phyloP scores from a whole-genome alignment of 2,329 filamentous ascomycete genomes.

The Emmonsiellopsis sp. region DNA sequence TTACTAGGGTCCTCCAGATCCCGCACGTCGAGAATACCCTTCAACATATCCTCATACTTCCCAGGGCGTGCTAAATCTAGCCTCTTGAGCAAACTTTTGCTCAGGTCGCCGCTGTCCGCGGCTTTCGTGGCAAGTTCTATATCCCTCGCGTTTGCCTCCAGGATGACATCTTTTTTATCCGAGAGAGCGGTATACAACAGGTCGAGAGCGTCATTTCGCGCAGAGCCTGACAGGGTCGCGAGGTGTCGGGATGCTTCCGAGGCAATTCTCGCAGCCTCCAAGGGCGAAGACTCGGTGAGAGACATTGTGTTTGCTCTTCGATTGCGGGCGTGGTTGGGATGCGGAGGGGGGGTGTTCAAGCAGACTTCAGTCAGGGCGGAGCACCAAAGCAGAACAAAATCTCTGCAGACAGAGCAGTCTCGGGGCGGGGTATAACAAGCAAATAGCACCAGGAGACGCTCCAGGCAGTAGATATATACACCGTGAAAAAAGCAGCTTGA shows the following conservation, averaged over 20 bases:
- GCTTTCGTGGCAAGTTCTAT: slow-evolving; percentile 65
- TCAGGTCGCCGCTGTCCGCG: slow-evolving; percentile 66
- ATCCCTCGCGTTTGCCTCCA: slow-evolving; percentile 79
- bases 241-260: slow-evolving; percentile 75
- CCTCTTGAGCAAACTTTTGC: slow-evolving; percentile 74
- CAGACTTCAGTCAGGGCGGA: too few species aligned
- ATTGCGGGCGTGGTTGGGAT: too few species aligned
- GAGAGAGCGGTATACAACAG: slow-evolving; percentile 71
- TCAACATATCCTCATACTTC: slow-evolving; percentile 97
- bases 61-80: slow-evolving; percentile 78
- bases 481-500: too few species aligned
- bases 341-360: too few species aligned
- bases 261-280: slow-evolving; percentile 67
- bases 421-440: too few species aligned
- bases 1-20: slow-evolving; percentile 75
- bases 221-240: slow-evolving; percentile 64
- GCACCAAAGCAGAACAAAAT: too few species aligned
- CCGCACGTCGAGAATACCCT: slow-evolving; percentile 84
- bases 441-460: too few species aligned
- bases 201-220: slow-evolving; percentile 76
- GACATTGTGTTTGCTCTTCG: slow-evolving; percentile 54
- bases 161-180: slow-evolving; percentile 61
- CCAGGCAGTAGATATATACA: too few species aligned
- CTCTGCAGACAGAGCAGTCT: too few species aligned
- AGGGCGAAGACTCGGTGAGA: slow-evolving; percentile 73